Percentiles rank a stretch among this genome's conserved stretches.
Evolutionary conservation across 1,284 basidiomycete genomes (phyloP).

Genomic region (Cryptococcus floricola): DNA sequence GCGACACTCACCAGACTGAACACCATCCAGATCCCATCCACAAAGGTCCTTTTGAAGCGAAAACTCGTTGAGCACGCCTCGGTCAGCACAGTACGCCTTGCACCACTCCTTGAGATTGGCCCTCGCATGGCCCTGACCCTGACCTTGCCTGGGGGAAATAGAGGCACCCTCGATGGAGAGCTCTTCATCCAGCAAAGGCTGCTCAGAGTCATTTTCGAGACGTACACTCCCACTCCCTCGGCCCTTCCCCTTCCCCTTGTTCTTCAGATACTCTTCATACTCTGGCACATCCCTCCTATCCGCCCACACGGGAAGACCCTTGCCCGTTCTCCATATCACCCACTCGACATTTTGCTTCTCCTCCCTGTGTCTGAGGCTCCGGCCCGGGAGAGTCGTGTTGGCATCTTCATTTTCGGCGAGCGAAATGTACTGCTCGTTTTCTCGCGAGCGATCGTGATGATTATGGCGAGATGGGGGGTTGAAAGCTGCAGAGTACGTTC

Average conservation of each 20-base stretch:
- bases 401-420: constrained; percentile 1
- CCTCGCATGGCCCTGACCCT: constrained; percentile 13
- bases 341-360: constrained; percentile 5
- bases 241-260: constrained; percentile 8
- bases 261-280: constrained; percentile 24
- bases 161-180: neutral
- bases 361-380: constrained; percentile 8
- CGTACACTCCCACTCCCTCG: neutral
- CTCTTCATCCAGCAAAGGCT: neutral
- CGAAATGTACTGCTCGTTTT: neutral
- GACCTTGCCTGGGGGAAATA: neutral
- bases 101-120: constrained; percentile 61
- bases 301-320: constrained; percentile 29
- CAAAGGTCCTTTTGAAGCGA: constrained; percentile 62
- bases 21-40: constrained; percentile 63
- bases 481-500: constrained; percentile 12
- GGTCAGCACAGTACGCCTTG: constrained; percentile 62
- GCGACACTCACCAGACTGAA: constrained; percentile 46
- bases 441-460: neutral
- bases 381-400: constrained; percentile 6
- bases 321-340: constrained; percentile 8
- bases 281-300: constrained; percentile 15
- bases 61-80: constrained; percentile 63
- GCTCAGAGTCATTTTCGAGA: neutral
- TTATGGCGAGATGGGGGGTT: constrained; percentile 7